These are phyloP conservation scores for Fistulifera solaris DNA, from an alignment of 108 stramenopile species.

Conservation along the genomic window DNA sequence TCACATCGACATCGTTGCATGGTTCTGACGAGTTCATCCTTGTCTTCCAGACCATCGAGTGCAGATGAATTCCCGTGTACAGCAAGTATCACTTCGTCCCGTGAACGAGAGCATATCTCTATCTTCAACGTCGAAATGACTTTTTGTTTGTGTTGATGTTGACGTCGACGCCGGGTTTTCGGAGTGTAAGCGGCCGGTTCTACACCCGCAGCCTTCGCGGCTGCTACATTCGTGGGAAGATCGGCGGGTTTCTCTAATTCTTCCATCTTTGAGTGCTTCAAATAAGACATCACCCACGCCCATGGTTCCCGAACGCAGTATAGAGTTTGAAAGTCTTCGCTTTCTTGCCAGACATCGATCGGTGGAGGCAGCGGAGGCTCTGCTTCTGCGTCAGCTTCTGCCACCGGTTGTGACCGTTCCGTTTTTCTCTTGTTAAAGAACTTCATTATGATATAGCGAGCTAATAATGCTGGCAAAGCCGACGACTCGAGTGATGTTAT, in stretches of 20 bases:
- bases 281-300: slow-evolving; percentile 21
- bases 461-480: too few species aligned
- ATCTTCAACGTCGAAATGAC: slow-evolving; percentile 8
- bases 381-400: too few species aligned
- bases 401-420: too few species aligned
- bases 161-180: slow-evolving; percentile 1
- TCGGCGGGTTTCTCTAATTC: neutral
- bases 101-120: slow-evolving; percentile 4
- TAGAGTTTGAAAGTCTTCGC: neutral
- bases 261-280: neutral
- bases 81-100: slow-evolving; percentile 12
- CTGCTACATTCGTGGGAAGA: neutral
- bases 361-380: neutral
- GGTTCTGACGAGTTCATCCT: slow-evolving; percentile 47
- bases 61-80: slow-evolving; percentile 36
- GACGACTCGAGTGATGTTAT: too few species aligned
- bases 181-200: neutral
- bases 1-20: slow-evolving; percentile 43
- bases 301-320: slow-evolving; percentile 17
- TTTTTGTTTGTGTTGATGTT: neutral
- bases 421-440: too few species aligned
- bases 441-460: too few species aligned
- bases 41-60: slow-evolving; percentile 46
- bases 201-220: slow-evolving; percentile 14
- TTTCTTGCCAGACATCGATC: neutral